Conservation (phyloP, 1,284 basidiomycete genomes). For the Albatrellus sp. region DNA sequence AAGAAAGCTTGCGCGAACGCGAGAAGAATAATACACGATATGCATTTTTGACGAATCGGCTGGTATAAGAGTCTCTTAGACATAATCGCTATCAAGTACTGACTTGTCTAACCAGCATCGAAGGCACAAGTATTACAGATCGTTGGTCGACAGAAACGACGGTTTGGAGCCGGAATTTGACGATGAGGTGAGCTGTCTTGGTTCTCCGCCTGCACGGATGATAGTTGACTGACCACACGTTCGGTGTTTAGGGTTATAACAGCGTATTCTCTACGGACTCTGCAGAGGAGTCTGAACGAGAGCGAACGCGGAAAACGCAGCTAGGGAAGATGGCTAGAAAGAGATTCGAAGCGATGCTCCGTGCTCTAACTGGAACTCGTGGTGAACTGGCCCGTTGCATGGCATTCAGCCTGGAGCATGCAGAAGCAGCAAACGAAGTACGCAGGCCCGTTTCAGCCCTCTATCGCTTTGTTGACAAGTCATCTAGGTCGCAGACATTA, state of each 20-base stretch:
- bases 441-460: constrained; percentile 8
- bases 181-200: constrained; percentile 54
- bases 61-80: constrained; percentile 27
- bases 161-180: constrained; percentile 59
- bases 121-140: constrained; percentile 71
- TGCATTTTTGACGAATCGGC: constrained; percentile 59
- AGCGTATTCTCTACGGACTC: constrained; percentile 92
- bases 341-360: constrained; percentile 83
- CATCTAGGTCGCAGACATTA: constrained; percentile 70
- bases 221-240: constrained; percentile 1
- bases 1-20: constrained; percentile 60
- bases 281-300: constrained; percentile 85
- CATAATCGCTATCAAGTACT: constrained; percentile 2
- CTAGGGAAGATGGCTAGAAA: constrained; percentile 70
- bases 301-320: constrained; percentile 58
- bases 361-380: constrained; percentile 73
- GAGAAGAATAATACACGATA: constrained; percentile 79
- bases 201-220: constrained; percentile 3
- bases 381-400: constrained; percentile 91
- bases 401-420: constrained; percentile 91
- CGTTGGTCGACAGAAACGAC: constrained; percentile 57
- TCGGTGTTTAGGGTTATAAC: constrained; percentile 63
- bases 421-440: constrained; percentile 87
- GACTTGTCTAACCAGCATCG: constrained; percentile 43
- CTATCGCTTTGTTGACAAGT: constrained; percentile 1